phyloP scores from a whole-genome alignment of 1,284 basidiomycete genomes.

The Xerocomus amazonicus region DNA sequence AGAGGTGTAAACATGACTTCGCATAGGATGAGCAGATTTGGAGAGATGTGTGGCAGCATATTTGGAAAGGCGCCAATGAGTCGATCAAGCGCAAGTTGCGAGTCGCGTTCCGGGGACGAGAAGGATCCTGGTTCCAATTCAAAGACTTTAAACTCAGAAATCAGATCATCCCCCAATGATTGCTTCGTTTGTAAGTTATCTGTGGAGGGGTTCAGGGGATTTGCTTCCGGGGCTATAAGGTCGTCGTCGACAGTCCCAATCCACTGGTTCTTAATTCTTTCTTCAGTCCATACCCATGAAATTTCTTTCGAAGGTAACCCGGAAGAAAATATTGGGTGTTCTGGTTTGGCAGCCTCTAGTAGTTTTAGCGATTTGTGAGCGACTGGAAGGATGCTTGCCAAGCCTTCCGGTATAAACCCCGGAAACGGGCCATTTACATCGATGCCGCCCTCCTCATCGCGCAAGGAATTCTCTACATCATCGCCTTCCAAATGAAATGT shows the following conservation, averaged over 20 bases:
- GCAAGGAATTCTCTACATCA: conserved; percentile 37
- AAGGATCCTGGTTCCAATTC: conserved; percentile 61
- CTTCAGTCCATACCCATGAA: conserved; percentile 63
- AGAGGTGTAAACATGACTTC: conserved; percentile 58
- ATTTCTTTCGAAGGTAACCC: conserved; percentile 35
- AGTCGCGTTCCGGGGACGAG: conserved; percentile 28
- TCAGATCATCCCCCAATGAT: conserved; percentile 21
- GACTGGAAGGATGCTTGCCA: conserved; percentile 50
- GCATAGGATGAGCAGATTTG: conserved; percentile 58
- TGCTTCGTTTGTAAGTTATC: conserved; percentile 1
- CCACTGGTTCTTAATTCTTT: conserved; percentile 48
- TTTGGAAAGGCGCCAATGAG: conserved; percentile 59
- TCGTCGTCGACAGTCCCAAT: conserved; percentile 1
- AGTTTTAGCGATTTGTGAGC: conserved; percentile 66
- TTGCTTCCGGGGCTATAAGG: neutral
- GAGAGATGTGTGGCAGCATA: conserved; percentile 55
- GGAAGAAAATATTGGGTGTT: conserved; percentile 49
- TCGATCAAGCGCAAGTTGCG: conserved; percentile 34
- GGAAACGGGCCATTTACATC: conserved; percentile 46
- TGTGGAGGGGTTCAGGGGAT: neutral
- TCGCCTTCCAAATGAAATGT: conserved; percentile 35
- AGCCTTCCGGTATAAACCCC: conserved; percentile 50
- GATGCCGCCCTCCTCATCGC: conserved; percentile 37
- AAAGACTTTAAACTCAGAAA: conserved; percentile 54
- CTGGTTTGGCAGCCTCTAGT: conserved; percentile 55